Base-by-base conservation (phyloP, 169 alveolate genomes). In the Cryptosporidium viatorum region DNA sequence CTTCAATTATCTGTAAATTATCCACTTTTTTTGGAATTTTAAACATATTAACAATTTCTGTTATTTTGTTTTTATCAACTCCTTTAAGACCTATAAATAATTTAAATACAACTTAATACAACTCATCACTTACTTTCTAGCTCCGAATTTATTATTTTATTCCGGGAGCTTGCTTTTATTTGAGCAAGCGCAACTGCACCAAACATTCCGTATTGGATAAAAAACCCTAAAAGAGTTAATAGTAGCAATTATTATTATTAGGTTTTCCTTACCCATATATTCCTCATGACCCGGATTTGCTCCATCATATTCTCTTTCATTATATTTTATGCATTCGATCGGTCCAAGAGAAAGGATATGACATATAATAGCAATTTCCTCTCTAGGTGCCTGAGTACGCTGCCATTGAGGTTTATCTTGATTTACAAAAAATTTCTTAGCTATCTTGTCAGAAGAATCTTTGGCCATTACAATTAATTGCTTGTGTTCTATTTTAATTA, bases 101-200 rank as follows among this genome's bases (percentile, higher is more conserved):
- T 39, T 6, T 41, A 33, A 31, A 59, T 62, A 4, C 39, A 21
- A 39, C 16, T 21, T 58, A 14, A 23, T 35, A n/a, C 0, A 31
- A 67, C 18, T 6, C 0, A 29, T n/a, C 23, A 60, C 89, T 80
- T 62, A 80, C 89, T 37, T 23, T 80, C 75, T 33, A 80, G 14
- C 39, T 65, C 70, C 1, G 75, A 39, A 39, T 23, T 80, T 16
- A 45, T 43, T 29, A 14, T 23, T 31, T 26, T 65, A 31, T 16
- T 65, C n/a, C 41, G 65, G 10, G n/a, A 21, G 26, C 37, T 21
- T 35, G 80, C 18, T 80, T 62, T 65, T 41, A 65, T 29, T 6
- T 80, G 43, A 16, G 89, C 89, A 59, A 80, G 48, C 1, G 89
- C 89, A 80, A 80, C 89, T 7, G 89, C 89, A 35, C 89, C 89